A percentile compares a stretch with the other conserved stretches of the same genome.
Conservation (phyloP, 306 rosid species). For the Malus sylvestris region DNA sequence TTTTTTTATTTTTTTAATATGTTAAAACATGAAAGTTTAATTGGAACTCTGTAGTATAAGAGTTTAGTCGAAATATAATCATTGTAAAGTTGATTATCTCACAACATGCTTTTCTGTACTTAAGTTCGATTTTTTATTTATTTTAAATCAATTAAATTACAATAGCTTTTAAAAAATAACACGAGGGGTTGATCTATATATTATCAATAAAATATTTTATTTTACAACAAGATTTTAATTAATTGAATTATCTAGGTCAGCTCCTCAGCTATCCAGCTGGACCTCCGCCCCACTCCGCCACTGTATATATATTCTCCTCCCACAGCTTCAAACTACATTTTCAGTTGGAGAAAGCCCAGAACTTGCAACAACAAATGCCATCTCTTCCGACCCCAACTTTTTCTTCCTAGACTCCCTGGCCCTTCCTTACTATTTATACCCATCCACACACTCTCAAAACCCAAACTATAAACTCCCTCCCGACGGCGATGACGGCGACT, state of each 20-base stretch:
- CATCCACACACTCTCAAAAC: background rate
- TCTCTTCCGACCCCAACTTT: background rate
- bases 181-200: no score
- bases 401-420: background rate
- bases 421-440: background rate
- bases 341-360: background rate
- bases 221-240: no score
- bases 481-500: background rate
- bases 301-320: background rate
- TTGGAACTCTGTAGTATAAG: no score
- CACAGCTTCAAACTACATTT: background rate
- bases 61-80: no score
- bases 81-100: no score
- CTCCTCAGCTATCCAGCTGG: background rate
- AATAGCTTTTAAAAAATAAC: no score
- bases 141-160: no score
- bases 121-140: no score
- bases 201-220: no score
- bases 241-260: background rate
- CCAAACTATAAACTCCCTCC: background rate
- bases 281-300: background rate
- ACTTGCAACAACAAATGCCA: background rate
- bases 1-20: no score
- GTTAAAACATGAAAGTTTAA: no score
- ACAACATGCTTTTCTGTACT: fast-evolving